Evolutionary conservation across 768 basidiomycete species (phyloP).

Genomic region (Tephrocybe rancida): DNA sequence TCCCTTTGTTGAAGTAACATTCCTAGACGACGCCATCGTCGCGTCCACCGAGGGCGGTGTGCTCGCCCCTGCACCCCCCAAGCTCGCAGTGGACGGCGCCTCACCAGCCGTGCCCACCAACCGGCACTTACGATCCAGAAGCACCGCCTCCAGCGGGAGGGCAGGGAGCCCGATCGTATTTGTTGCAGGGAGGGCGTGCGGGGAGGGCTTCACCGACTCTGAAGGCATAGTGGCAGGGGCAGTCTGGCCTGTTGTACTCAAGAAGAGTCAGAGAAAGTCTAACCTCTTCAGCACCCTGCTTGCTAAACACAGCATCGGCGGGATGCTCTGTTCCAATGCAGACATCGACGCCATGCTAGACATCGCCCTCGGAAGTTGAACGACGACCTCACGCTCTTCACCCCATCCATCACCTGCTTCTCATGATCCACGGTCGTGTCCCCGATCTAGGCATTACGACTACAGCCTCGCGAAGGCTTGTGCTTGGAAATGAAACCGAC

Average conservation of each 20-base stretch:
- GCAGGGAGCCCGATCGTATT: conserved; percentile 46
- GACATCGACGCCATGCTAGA: conserved; percentile 46
- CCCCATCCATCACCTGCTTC: conserved; percentile 10
- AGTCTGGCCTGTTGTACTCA: no score
- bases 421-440: not conserved
- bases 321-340: conserved; percentile 81
- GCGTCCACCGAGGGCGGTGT: not conserved
- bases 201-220: not conserved
- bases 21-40: conserved; percentile 7
- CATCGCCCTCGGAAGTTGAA: conserved; percentile 43
- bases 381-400: conserved; percentile 32
- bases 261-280: conserved; percentile 17
- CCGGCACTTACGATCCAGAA: conserved; percentile 68
- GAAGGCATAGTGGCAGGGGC: not conserved
- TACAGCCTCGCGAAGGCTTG: not conserved
- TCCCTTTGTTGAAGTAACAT: conserved; percentile 40
- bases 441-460: not conserved
- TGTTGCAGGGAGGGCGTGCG: conserved; percentile 1
- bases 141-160: conserved; percentile 65
- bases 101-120: conserved; percentile 22
- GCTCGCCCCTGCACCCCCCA: not conserved
- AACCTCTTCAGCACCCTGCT: conserved; percentile 76
- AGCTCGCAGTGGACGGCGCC: conserved; percentile 10
- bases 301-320: conserved; percentile 81
- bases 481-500: not conserved